Base-by-base conservation (phyloP, 768 basidiomycete species). In the Rhodotorula diobovata region DNA sequence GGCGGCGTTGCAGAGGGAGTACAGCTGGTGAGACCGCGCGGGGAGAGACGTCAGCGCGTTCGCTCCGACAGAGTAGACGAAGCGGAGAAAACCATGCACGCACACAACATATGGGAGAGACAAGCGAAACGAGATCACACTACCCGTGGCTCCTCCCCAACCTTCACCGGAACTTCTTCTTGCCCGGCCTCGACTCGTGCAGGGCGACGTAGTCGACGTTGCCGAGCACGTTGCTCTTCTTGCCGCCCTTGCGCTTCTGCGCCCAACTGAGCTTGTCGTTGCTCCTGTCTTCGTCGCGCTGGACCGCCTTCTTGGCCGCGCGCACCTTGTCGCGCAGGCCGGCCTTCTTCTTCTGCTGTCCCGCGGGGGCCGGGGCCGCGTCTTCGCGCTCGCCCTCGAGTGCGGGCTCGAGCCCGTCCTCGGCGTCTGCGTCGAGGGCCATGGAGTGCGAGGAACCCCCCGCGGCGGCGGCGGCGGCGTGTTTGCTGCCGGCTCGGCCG, bases 121-220 rank as follows among this genome's bases (percentile, higher is more conserved):
- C 28, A 32, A 20, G 28, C 21, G 14, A 60, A 35, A 21, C 15
- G 4, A 15, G 9, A 14, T 0, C 16, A 20, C 18, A 9, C 5
- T 18, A 37, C 32, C 30, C 32, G 25, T 34, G 15, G 25, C 15
- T 3, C 46, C 15, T 10, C 34, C 7, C 11, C 30, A 6, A 0
- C 50, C 43, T 15, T 58, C 59, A 67, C 39, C 66, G 37, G 43
- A 67, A 67, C n/a, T 54, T 30, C 34, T 67, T 67, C 66, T 61
- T 67, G 35, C 71, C 67, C n/a, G 64, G 63, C 11, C 58, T 8
- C 59, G 35, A 32, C 54, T 72, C 71, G 51, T 56, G 58, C 63
- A 72, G 54, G 54, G 65, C 37, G 58, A 72, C 65, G 39, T 72
- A 72, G 43, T 72, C 71, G 43, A 58, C 59, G 7, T 2, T n/a